Base-by-base conservation (phyloP, 192 early-diverging fungal species). In the Allomyces javanicus region DNA sequence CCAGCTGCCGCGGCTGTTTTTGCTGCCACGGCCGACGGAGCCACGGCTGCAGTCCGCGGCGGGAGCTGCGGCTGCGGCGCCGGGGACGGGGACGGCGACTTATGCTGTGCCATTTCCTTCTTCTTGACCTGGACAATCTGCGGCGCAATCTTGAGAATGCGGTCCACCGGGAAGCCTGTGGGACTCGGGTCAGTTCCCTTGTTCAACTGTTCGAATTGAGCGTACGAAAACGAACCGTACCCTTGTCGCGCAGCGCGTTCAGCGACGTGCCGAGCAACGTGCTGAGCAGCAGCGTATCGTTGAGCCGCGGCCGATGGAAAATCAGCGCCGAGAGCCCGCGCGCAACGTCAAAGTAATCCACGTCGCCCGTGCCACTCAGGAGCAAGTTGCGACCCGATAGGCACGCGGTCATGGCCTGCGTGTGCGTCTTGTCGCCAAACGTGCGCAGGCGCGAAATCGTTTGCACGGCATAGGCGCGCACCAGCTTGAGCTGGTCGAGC, bases 281-380 rank as follows among this genome's bases (percentile, higher is more conserved):
- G 9, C 85, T 85, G 50, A 89, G 77, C 64, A 92, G 76, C 65
- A 93, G 80, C 1, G 85, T 77, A 70, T 91, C 89, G 65, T 88
- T 91, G 63, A 93, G 75, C 17, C 86, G 78, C 24, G 79, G 79
- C 55, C 82, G 77, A 14, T 75, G 74, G 65, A 92, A 82, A 0
- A 93, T 67, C 14, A 93, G 63, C 63, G 78, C 77, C 5, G 86
- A 86, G 24, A 93, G 70, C 0, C 80, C 81, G 27, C 80, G 77
- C 1, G 89, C 85, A 61, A 93, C 81, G 78, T 93, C 91, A 74
- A 90, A 93, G 62, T 76, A 85, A 65, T 92, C 88, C 44, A 68
- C n/a, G 33, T 77, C 72, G 62, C 70, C 80, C 45, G 71, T 67
- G 24, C 70, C 65, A 55, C 73, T 68, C 24, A 24, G 11, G 66